Base-by-base conservation (phyloP, 352 stramenopile genomes). In the Plasmopara viticola region DNA sequence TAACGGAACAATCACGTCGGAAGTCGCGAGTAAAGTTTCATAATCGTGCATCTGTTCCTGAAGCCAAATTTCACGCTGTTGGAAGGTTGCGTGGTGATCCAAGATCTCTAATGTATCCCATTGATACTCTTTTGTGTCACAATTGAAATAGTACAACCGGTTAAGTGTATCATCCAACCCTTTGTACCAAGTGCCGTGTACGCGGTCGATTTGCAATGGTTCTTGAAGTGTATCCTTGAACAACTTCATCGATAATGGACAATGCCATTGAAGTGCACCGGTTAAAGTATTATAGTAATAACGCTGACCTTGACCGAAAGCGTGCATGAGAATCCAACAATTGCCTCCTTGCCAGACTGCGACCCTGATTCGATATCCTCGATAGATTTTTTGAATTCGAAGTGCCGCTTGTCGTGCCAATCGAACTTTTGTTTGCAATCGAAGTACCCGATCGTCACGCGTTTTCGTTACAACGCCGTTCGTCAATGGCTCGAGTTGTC, bases 221-320 rank as follows among this genome's bases (percentile, higher is more conserved):
- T 70, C 47, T 4, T 66, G 53, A 55, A 87, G 87, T 0, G 54
- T 44, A 43, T 90, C 81, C 13, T 60, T 49, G 52, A 94, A 94
- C 35, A 94, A 78, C 37, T 74, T 69, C 78, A 90, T 91, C 8
- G 78, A 81, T 18, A 91, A 52, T 13, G 83, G 83, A 46, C 72
- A 62, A 25, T 70, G 56, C 67, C 72, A 81, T 18, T 79, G 72
- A 17, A 73, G 80, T 38, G 79, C 79, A 6, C 86, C 78, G 4
- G 75, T 86, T 41, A 87, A 66, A n/a, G 74, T 73, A 37, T 95
- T 94, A 69, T 87, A 93, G 61, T 84, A 95, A 64, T 91, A 93
- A 6, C 29, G 54, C 30, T 55, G 53, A 25, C 15, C 45, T n/a
- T 59, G 53, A 1, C 60, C 63, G 0, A 78, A 66, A 5, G 52